Conservation (phyloP, 352 stramenopile species). For the Phytophthora pinifolia region DNA sequence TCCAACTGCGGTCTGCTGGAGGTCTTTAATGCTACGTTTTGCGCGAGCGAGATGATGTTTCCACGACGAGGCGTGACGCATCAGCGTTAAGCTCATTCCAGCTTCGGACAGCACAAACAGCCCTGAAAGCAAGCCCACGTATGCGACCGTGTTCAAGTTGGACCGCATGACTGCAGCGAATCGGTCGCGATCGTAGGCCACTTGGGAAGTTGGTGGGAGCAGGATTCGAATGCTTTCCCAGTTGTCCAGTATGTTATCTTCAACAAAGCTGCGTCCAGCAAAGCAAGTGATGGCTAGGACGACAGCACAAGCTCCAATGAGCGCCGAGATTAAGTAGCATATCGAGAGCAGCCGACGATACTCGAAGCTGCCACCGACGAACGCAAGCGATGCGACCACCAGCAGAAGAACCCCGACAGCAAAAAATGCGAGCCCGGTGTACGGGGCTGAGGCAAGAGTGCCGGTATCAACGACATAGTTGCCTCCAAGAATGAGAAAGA, state of each 20-base stretch:
- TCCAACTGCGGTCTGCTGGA: conserved; percentile 23
- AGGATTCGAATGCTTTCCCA: conserved; percentile 65
- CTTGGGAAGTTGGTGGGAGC: conserved; percentile 67
- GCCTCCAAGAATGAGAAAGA: conserved; percentile 67
- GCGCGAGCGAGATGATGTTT: conserved; percentile 64
- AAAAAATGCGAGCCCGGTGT: conserved; percentile 75
- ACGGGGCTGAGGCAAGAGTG: conserved; percentile 63
- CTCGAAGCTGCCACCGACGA: conserved; percentile 73
- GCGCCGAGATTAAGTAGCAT: conserved; percentile 62
- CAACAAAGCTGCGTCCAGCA: conserved; percentile 42
- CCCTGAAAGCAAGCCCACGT: conserved; percentile 53
- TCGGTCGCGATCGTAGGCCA: conserved; percentile 63
- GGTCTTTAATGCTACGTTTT: conserved; percentile 44
- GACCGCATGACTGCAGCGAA: conserved; percentile 55
- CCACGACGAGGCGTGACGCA: conserved; percentile 48
- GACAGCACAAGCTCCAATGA: conserved; percentile 47
- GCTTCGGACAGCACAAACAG: conserved; percentile 60
- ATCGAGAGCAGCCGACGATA: conserved; percentile 75
- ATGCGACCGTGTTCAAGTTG: conserved; percentile 63
- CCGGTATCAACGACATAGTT: conserved; percentile 75
- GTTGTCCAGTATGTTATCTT: conserved; percentile 54
- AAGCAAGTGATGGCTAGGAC: conserved; percentile 63
- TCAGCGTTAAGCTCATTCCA: conserved; percentile 49
- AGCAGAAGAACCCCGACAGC: conserved; percentile 51
- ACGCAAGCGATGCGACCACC: conserved; percentile 58